Evolutionary conservation across 495 filamentous ascomycete genomes (phyloP), one percentile per base, ranked within the genome.

Genomic region (Penicillium robsamsonii): DNA sequence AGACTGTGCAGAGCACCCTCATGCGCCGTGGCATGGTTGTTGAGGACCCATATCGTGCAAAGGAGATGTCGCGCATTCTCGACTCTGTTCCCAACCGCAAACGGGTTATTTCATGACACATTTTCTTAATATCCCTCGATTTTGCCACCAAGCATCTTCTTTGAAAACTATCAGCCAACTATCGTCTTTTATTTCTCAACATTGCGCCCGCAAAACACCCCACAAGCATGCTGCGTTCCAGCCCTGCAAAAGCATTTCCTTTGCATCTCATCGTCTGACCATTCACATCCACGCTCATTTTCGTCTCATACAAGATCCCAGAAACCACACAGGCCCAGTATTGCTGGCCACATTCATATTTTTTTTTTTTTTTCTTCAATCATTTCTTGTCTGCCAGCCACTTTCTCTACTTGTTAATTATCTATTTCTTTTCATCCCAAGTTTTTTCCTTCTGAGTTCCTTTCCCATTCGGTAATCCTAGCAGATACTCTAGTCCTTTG

Each of bases 1-100:
- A 90, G 31, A 82, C 84, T 4, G 76, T 97, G 42, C 75, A 83
- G 45, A 72, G 75, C 5, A 76, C 87, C 8, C 82, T 92, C 60
- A 70, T 69, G 59, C 69, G 69, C 37, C 79, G 83, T 13, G 80
- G 78, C 3, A 69, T 93, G 47, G 73, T 94, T 20, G 80, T 94
- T n/a, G 76, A 81, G 40, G 88, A 94, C 55, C 62, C 70, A 10
- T 52, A 57, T 71, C 86, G 77, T 61, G 81, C 73, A 56, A 82
- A 78, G 70, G 87, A 84, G 72, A 90, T 93, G 86, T 47, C 63
- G 2, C 60, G 61, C 8, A 65, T 74, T 8, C 62, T 78, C 10
- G 72, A 76, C 30, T 62, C 55, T 1, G 64, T 69, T 18, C 64
- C 68, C 8, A 61, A 62, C 53, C 55, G 58, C 35, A 61, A 45